phyloP scores from a whole-genome alignment of 2,329 filamentous ascomycete genomes.

The Rutstroemia sp. region DNA sequence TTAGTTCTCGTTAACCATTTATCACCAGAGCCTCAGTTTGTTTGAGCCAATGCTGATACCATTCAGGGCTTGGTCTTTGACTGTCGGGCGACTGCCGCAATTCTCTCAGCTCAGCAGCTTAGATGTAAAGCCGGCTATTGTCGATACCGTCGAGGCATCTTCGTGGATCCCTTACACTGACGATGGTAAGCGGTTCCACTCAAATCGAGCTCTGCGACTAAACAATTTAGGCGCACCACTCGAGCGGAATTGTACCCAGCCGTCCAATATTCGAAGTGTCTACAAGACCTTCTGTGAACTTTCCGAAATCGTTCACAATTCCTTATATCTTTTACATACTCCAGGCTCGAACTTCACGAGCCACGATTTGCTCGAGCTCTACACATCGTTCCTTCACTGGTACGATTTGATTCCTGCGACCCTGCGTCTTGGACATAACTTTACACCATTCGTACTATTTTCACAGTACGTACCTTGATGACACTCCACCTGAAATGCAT shows the following conservation, averaged over 20 bases:
- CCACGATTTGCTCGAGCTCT: conserved; percentile 54
- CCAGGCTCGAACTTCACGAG: conserved; percentile 59
- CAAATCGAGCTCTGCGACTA: background rate
- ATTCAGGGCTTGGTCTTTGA: conserved; percentile 58
- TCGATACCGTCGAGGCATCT: conserved; percentile 54
- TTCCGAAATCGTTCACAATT: conserved; percentile 65
- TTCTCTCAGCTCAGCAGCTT: conserved; percentile 50
- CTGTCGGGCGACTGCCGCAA: conserved; percentile 53
- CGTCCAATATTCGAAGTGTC: conserved; percentile 60
- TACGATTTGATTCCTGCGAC: conserved; percentile 60
- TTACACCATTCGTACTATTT: conserved; percentile 65
- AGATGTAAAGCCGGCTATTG: conserved; percentile 52
- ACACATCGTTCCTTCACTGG: conserved; percentile 65
- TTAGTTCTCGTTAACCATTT: conserved; percentile 37
- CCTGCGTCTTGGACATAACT: conserved; percentile 58
- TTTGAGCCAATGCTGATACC: conserved; percentile 24
- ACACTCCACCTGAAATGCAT: background rate
- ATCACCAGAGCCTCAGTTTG: too few species aligned
- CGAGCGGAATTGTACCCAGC: conserved; percentile 53
- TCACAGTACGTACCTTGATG: conserved; percentile 53
- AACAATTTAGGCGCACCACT: conserved; percentile 33
- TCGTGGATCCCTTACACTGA: conserved; percentile 34
- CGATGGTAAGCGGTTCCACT: conserved; percentile 17
- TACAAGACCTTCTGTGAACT: conserved; percentile 65
- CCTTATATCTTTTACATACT: conserved; percentile 54